Evolutionary conservation across 1,139 yeast species (phyloP), one percentile per base, ranked within the genome.

Genomic region (Petasospora fabianii): DNA sequence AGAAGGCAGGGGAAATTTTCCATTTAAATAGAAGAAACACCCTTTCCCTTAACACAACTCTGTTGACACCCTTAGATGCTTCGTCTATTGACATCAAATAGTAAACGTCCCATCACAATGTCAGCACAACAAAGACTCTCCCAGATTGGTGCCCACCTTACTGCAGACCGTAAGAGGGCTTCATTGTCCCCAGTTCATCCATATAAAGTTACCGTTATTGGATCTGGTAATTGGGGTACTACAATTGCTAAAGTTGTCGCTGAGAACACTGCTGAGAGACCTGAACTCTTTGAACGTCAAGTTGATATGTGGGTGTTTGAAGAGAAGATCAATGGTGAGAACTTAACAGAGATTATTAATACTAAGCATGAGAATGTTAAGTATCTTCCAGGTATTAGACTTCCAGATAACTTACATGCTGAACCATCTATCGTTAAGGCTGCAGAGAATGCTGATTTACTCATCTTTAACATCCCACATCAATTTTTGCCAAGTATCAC

Each of bases 231-330:
- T 56, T 80, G 86, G 95, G 96, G 96, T 44, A 84, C 95, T 15
- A 87, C 96, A 10, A 85, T 86, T 39, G 95, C 96, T 49, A 86
- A 86, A 64, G 80, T 86, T 37, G 77, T 85, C 19, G 85, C 95
- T 34, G 95, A 87, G 64, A 85, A 85, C 61, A 67, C 86, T 35
- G 71, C 69, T 29, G 79, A 72, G 48, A 74, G 82, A 64, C 77
- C 85, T 24, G 68, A 74, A 27, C 64, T 83, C 48, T 86, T 86
- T 59, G 70, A 76, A 43, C 65, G 66, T 42, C 68, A 73, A 42
- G 95, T 87, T 36, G 77, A 78, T 52, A 85, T 86, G 95, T 86
- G 96, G 96, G 96, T 86, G 20, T 83, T 71, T 56, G 87, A 87
- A 64, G 96, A 86, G 65, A 61, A 71, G 47, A 61, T 79, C 43